Conservation (phyloP, 2,329 filamentous ascomycete genomes). For the Hypoxylon sp. region DNA sequence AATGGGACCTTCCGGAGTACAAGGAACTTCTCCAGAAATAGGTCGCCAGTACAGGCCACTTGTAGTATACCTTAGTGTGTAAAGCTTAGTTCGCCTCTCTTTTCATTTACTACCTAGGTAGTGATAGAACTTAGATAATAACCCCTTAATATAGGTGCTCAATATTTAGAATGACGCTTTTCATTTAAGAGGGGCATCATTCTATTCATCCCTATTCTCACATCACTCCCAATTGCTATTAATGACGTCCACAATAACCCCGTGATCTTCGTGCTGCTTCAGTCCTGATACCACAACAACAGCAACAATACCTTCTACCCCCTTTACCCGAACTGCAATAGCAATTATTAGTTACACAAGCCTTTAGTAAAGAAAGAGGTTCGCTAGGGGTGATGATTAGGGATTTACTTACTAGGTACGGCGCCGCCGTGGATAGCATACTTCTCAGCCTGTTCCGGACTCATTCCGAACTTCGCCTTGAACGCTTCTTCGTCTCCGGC, state of each 20-base stretch:
- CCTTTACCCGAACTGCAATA: constrained; percentile 71
- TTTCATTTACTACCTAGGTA: not conserved
- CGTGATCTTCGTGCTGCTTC: constrained; percentile 84
- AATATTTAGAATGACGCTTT: not conserved
- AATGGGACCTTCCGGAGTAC: constrained; percentile 60
- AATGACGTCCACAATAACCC: constrained; percentile 79
- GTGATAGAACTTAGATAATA: not conserved
- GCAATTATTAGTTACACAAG: not conserved
- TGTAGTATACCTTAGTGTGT: not conserved
- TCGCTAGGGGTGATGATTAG: not conserved
- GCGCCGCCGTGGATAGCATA: constrained; percentile 87
- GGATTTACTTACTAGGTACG: constrained; percentile 64
- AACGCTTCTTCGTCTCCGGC: constrained; percentile 75
- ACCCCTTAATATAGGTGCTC: not conserved
- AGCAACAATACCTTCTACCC: constrained; percentile 82
- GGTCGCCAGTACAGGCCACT: not conserved
- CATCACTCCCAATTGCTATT: constrained; percentile 63
- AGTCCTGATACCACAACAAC: constrained; percentile 83
- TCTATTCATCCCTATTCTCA: not conserved
- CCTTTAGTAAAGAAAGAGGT: not conserved
- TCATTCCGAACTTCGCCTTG: constrained; percentile 74
- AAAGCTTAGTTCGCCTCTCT: constrained; percentile 7
- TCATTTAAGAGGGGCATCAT: not conserved
- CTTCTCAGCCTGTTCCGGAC: constrained; percentile 66
- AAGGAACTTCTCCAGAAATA: constrained; percentile 40